A percentile compares a stretch with the other conserved stretches of the same genome.
phyloP scores from a whole-genome alignment of 495 filamentous ascomycete genomes.

The Penicillium subrubescens region DNA sequence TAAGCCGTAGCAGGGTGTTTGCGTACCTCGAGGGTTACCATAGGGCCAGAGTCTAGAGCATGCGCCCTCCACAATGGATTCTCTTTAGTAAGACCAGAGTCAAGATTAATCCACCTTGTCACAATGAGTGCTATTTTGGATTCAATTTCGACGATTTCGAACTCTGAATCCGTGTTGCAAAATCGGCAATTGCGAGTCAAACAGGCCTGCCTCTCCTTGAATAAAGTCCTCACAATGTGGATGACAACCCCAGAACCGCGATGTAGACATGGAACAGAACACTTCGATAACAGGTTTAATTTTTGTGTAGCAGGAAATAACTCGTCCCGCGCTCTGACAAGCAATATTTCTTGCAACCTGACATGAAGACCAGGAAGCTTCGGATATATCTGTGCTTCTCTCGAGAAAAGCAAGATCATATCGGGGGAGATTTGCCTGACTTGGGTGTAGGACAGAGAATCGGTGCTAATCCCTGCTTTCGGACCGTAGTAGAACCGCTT shows the following conservation, averaged over 20 bases:
- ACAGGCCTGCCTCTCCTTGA: neutral
- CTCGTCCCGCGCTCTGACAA: neutral
- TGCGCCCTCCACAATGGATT: slow-evolving; percentile 5
- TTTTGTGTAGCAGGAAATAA: neutral
- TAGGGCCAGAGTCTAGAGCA: neutral
- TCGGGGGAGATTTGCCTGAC: neutral
- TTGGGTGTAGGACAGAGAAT: slow-evolving; percentile 10
- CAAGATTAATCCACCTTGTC: slow-evolving; percentile 7
- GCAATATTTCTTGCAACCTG: slow-evolving; percentile 7
- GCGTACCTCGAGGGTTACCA: neutral
- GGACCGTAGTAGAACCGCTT: slow-evolving; percentile 12
- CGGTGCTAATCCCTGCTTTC: slow-evolving; percentile 9
- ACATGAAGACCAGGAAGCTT: slow-evolving; percentile 1
- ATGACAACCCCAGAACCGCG: neutral
- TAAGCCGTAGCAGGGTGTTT: neutral
- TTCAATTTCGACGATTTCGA: slow-evolving; percentile 1
- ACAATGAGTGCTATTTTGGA: slow-evolving; percentile 1
- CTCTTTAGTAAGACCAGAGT: slow-evolving; percentile 1
- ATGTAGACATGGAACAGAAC: neutral
- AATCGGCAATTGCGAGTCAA: neutral
- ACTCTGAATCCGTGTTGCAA: slow-evolving; percentile 8
- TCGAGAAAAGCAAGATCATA: slow-evolving; percentile 4
- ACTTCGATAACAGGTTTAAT: neutral
- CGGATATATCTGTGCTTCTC: slow-evolving; percentile 3
- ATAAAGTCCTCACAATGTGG: neutral